Evolutionary conservation across 1,139 yeast species (phyloP).

Genomic region (Candida tropicalis): DNA sequence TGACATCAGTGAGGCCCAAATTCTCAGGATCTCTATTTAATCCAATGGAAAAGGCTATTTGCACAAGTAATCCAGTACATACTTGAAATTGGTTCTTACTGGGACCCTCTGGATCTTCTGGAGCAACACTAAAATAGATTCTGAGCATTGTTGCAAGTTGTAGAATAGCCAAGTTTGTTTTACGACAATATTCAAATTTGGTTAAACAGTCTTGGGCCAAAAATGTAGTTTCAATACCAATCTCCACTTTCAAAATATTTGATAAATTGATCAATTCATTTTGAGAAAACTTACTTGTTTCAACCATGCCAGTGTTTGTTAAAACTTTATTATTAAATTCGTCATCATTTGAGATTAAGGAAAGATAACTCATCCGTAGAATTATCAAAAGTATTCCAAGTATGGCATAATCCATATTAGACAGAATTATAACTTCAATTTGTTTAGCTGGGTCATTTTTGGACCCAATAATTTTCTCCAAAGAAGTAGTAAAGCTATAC

Average conservation of each 20-base stretch:
- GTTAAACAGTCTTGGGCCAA: slow-evolving; percentile 36
- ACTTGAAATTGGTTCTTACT: slow-evolving; percentile 49
- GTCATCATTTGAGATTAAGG: slow-evolving; percentile 32
- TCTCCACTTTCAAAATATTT: slow-evolving; percentile 47
- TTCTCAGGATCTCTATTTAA: slow-evolving; percentile 43
- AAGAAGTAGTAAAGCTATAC: slow-evolving; percentile 17
- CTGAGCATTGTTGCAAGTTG: slow-evolving; percentile 51
- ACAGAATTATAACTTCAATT: slow-evolving; percentile 18
- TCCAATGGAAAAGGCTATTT: slow-evolving; percentile 47
- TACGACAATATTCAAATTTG: slow-evolving; percentile 25
- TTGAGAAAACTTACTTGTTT: neutral
- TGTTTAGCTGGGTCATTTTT: slow-evolving; percentile 19
- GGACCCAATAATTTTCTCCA: slow-evolving; percentile 23
- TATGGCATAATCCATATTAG: slow-evolving; percentile 24
- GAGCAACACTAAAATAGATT: slow-evolving; percentile 45
- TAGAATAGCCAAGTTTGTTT: slow-evolving; percentile 26
- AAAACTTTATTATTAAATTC: slow-evolving; percentile 25
- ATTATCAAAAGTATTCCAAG: slow-evolving; percentile 27
- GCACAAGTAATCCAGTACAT: slow-evolving; percentile 37
- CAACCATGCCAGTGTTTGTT: slow-evolving; percentile 13
- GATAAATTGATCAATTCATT: slow-evolving; percentile 30
- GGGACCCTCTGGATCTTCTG: slow-evolving; percentile 53
- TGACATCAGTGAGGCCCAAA: slow-evolving; percentile 17
- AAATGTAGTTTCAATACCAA: slow-evolving; percentile 37
- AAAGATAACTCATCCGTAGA: slow-evolving; percentile 25